Conservation (phyloP, 2,329 filamentous ascomycete species). For the Colletotrichum sp. region DNA sequence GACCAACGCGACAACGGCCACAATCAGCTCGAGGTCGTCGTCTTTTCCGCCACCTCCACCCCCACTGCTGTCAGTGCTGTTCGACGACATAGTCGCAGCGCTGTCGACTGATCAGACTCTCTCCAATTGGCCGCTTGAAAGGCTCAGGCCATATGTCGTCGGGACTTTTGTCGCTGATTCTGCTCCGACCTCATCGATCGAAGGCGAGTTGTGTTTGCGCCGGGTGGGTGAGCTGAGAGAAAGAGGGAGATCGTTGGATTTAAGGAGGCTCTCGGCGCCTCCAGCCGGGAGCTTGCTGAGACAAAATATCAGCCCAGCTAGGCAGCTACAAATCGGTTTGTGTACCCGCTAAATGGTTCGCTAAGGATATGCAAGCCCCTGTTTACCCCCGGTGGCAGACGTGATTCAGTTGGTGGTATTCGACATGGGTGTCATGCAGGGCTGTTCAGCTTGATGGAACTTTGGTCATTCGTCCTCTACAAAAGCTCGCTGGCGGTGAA, state of each 20-base stretch:
- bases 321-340: neutral
- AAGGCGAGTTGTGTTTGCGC: neutral
- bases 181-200: neutral
- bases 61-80: neutral
- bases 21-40: neutral
- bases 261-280: neutral
- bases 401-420: neutral
- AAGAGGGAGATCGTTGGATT: neutral
- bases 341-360: neutral
- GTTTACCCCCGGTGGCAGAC: neutral
- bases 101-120: neutral
- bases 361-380: neutral
- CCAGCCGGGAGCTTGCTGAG: neutral
- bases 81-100: neutral
- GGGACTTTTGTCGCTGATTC: neutral
- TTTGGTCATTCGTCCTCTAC: neutral
- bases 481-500: neutral
- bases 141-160: neutral
- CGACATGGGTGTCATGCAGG: neutral
- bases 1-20: conserved; percentile 9
- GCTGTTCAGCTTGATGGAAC: neutral
- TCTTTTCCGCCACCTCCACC: neutral
- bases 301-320: neutral
- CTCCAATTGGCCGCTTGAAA: neutral
- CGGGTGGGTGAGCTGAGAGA: neutral